Evolutionary conservation across 352 stramenopile genomes (phyloP).

Genomic region (Phytophthora crassamura): DNA sequence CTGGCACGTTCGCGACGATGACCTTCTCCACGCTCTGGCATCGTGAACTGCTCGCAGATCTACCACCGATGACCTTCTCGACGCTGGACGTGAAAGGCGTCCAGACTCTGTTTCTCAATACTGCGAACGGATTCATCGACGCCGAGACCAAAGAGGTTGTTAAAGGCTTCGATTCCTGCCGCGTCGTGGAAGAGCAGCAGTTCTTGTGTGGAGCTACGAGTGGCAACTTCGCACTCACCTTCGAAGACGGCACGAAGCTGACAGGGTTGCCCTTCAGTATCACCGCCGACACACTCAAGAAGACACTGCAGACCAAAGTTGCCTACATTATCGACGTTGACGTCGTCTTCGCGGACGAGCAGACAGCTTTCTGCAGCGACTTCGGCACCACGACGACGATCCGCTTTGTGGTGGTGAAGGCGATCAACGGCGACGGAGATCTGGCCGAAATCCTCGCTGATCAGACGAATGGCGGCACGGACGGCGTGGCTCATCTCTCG

Average conservation of each 20-base stretch:
- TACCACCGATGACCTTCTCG: conserved; percentile 68
- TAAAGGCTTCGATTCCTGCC: conserved; percentile 77
- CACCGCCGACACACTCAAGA: conserved; percentile 43
- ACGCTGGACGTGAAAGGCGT: conserved; percentile 61
- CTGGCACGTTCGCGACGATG: conserved; percentile 68
- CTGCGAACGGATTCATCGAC: conserved; percentile 66
- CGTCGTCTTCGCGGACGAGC: conserved; percentile 44
- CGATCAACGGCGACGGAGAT: conserved; percentile 58
- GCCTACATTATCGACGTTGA: conserved; percentile 72
- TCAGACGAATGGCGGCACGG: conserved; percentile 51
- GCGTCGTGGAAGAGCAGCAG: conserved; percentile 64
- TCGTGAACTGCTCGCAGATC: conserved; percentile 58
- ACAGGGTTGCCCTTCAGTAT: conserved; percentile 54
- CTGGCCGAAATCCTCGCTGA: conserved; percentile 57
- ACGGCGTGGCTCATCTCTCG: conserved; percentile 65
- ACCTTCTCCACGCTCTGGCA: conserved; percentile 62
- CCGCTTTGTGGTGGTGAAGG: conserved; percentile 66
- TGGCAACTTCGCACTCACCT: conserved; percentile 73
- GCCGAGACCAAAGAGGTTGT: conserved; percentile 67
- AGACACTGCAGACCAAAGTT: conserved; percentile 51
- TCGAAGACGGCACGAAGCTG: conserved; percentile 61
- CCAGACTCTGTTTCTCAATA: conserved; percentile 50
- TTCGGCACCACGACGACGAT: conserved; percentile 64
- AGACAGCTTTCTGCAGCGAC: conserved; percentile 51
- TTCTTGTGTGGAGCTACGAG: conserved; percentile 70